Evolutionary conservation across 768 basidiomycete genomes (phyloP).

Genomic region (Kwoniella sp.): DNA sequence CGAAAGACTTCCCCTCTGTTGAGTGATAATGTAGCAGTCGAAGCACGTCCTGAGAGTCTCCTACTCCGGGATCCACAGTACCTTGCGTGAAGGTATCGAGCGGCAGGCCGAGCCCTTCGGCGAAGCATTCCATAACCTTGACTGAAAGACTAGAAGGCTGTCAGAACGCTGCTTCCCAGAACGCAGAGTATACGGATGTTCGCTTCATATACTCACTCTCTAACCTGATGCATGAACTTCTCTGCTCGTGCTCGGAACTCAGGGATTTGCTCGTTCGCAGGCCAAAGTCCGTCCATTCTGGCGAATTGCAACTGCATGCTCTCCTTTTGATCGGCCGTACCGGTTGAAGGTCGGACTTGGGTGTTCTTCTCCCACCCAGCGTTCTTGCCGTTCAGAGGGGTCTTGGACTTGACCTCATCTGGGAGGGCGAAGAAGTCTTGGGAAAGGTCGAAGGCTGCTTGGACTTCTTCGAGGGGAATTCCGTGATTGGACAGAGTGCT

Average conservation of each 20-base stretch:
- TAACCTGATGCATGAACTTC: constrained; percentile 37
- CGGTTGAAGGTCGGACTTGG: constrained; percentile 47
- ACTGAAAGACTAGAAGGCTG: constrained; percentile 18
- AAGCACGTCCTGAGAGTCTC: constrained; percentile 39
- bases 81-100: constrained; percentile 42
- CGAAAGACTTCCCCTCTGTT: constrained; percentile 38
- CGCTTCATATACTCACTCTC: constrained; percentile 12
- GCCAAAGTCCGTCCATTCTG: constrained; percentile 38
- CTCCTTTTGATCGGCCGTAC: constrained; percentile 48
- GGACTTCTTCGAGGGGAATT: constrained; percentile 39
- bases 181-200: no score
- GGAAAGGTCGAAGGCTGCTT: constrained; percentile 35
- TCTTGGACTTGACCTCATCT: constrained; percentile 37
- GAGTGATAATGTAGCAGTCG: constrained; percentile 46
- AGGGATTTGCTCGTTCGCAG: constrained; percentile 29
- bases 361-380: constrained; percentile 38
- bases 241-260: constrained; percentile 27
- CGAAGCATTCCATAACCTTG: constrained; percentile 46
- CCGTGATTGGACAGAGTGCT: constrained; percentile 45
- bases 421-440: constrained; percentile 44
- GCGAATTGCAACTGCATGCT: constrained; percentile 42
- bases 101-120: constrained; percentile 42
- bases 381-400: constrained; percentile 37
- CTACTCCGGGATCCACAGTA: constrained; percentile 34
- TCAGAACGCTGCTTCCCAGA: neutral